phyloP scores from a whole-genome alignment of 148 eudicot genomes.

The Salicornia ramosissima region DNA sequence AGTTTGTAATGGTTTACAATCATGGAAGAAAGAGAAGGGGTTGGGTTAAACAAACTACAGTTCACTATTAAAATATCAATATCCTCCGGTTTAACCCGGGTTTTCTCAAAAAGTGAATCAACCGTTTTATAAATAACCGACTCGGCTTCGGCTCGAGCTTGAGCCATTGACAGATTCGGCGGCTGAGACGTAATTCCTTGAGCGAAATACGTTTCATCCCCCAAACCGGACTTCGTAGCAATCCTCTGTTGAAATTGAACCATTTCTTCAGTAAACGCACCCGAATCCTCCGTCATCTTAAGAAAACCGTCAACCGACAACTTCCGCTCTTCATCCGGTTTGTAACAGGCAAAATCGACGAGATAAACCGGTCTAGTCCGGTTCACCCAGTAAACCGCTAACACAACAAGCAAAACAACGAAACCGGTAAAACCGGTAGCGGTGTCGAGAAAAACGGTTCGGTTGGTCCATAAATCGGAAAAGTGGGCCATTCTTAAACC shows the following conservation, averaged over 20 bases:
- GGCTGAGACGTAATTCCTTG: slow-evolving; percentile 48
- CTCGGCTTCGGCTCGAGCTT: slow-evolving; percentile 62
- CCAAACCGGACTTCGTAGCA: slow-evolving; percentile 47
- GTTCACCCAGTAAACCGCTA: slow-evolving; percentile 48
- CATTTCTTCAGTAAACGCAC: slow-evolving; percentile 43
- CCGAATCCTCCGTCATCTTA: slow-evolving; percentile 42
- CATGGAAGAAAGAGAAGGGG: slow-evolving; percentile 82
- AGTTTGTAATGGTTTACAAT: slow-evolving; percentile 78
- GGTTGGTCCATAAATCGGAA: slow-evolving; percentile 36
- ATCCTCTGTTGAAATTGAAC: slow-evolving; percentile 48
- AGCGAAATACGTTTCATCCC: slow-evolving; percentile 64
- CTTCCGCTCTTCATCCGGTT: slow-evolving; percentile 52
- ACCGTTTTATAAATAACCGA: slow-evolving; percentile 60
- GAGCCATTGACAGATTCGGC: slow-evolving; percentile 37
- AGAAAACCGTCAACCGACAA: slow-evolving; percentile 43
- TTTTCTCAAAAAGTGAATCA: slow-evolving; percentile 50
- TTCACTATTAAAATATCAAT: slow-evolving; percentile 69
- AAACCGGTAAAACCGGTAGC: slow-evolving; percentile 36
- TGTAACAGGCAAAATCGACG: slow-evolving; percentile 63
- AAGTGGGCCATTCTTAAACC: slow-evolving; percentile 37
- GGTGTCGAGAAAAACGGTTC: slow-evolving; percentile 30
- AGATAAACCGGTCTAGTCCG: slow-evolving; percentile 48
- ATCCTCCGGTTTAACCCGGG: slow-evolving; percentile 46
- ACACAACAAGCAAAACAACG: slow-evolving; percentile 24
- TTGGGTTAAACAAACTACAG: slow-evolving; percentile 74